These are phyloP conservation scores for Fusarium azukiicola DNA, from an alignment of 2,329 filamentous ascomycete genomes.

Conservation along the genomic window DNA sequence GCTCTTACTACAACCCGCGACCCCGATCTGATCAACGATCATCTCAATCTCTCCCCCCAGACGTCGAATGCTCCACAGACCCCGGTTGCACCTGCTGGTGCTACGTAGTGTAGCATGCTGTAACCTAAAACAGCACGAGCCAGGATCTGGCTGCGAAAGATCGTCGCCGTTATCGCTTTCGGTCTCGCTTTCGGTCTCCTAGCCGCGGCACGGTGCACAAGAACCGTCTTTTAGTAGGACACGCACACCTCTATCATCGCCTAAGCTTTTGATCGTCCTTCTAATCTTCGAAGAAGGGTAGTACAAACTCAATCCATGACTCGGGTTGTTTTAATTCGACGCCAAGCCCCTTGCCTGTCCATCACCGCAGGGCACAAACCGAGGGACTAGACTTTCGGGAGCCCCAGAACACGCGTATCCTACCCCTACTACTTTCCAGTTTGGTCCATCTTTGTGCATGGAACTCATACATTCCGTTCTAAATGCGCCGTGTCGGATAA, in stretches of 20 bases:
- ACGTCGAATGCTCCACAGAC: not conserved
- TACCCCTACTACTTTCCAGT: not conserved
- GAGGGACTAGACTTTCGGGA: conserved; percentile 8
- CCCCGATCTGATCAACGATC: conserved; percentile 1
- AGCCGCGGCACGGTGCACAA: not conserved
- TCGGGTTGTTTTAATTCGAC: not conserved
- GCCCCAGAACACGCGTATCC: conserved; percentile 5
- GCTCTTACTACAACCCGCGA: not conserved
- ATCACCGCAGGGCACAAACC: not conserved
- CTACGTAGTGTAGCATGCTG: not conserved
- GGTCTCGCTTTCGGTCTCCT: not conserved
- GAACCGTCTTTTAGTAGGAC: conserved; percentile 2
- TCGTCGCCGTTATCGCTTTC: conserved; percentile 1
- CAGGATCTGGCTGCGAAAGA: not conserved
- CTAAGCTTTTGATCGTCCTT: not conserved
- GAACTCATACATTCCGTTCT: not conserved
- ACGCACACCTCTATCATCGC: not conserved
- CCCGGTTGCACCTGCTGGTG: not conserved
- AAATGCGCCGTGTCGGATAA: conserved; percentile 1
- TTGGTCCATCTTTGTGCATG: not conserved
- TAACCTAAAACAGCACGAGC: not conserved
- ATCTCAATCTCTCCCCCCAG: not conserved
- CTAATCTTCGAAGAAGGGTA: not conserved
- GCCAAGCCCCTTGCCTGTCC: not conserved
- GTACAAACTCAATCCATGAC: not conserved